Base-by-base conservation (phyloP, 805 yeast genomes). In the Metschnikowia lachancei region DNA sequence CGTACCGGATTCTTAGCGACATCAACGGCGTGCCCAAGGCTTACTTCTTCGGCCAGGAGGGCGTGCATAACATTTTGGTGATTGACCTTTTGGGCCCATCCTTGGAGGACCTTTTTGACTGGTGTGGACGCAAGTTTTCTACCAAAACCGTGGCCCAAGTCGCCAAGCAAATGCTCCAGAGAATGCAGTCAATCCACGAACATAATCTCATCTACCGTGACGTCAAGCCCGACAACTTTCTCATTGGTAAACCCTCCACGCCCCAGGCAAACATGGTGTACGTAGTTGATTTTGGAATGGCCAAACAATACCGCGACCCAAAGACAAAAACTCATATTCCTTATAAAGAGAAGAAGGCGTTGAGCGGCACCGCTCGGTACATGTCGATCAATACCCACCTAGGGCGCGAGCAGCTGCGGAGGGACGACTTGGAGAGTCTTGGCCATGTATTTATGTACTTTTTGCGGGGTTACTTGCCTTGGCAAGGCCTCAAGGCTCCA, bases 401-500 rank as follows among this genome's bases (percentile, higher is more conserved):
- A 59, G 99, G 99, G 40, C 82, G 97, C 60, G 99, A 94, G 67
- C 99, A 94, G 73, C 83, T 88, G 60, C 83, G 99, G 64, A 79
- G 99, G 60, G 99, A 94, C 63, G 99, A 94, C 69, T 78, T 94
- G 62, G 99, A 94, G 72, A 88, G 96, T 46, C 76, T 94, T 62
- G 99, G 97, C 29, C 97, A 94, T 66, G 99, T 94, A 8, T 89
- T 94, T 62, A 87, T 94, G 74, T 94, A 94, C 69, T 94, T 94
- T 67, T 69, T 92, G 55, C 81, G 95, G 58, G 99, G 99, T 38
- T 87, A 88, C 49, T 75, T 94, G 61, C 99, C 99, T 52, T 94
- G 99, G 99, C 99, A 94, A 74, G 99, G 99, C 20, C 76, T 94
- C 56, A 92, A 94, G 67, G 99, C 99, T 6, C 97, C 97, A 55